These are phyloP conservation scores for Phyllosticta capitalensis DNA, from an alignment of 2,329 filamentous ascomycete species.

Conservation along the genomic window DNA sequence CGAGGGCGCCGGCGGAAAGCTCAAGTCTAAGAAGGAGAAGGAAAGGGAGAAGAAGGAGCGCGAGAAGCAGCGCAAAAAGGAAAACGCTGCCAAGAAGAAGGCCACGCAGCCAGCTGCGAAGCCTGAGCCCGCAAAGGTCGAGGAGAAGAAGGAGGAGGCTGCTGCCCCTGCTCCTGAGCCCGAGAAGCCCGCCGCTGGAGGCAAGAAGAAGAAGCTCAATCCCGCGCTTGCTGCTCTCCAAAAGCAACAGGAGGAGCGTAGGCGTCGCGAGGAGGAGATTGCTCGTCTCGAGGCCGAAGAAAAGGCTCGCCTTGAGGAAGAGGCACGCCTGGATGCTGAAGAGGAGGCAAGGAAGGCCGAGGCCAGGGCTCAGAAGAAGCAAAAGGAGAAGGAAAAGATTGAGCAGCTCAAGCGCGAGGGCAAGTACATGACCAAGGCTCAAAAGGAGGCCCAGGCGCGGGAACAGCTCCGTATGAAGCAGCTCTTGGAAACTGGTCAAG, in stretches of 20 bases:
- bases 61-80: slow-evolving; percentile 97
- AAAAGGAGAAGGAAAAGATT: slow-evolving; percentile 76
- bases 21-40: slow-evolving; percentile 97
- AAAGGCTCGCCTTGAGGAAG: slow-evolving; percentile 54
- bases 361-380: slow-evolving; percentile 67
- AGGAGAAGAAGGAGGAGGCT: slow-evolving; percentile 28
- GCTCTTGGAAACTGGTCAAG: slow-evolving; percentile 66
- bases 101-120: slow-evolving; percentile 43
- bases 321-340: slow-evolving; percentile 55
- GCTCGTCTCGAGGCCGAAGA: slow-evolving; percentile 52
- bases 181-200: slow-evolving; percentile 32
- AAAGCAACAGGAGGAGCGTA: slow-evolving; percentile 74
- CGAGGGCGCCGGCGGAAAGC: slow-evolving; percentile 35
- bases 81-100: slow-evolving; percentile 59
- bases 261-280: slow-evolving; percentile 54
- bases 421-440: slow-evolving; percentile 77
- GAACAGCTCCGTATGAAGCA: slow-evolving; percentile 75
- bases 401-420: slow-evolving; percentile 83
- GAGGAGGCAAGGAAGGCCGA: slow-evolving; percentile 63
- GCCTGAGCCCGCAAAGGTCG: slow-evolving; percentile 35
- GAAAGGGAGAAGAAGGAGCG: slow-evolving; percentile 96
- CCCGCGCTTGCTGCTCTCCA: slow-evolving; percentile 63
- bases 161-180: slow-evolving; percentile 27
- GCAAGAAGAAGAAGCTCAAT: slow-evolving; percentile 86
- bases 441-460: slow-evolving; percentile 70